Conservation (phyloP, 2,329 filamentous ascomycete species). For the Nemania sp. region DNA sequence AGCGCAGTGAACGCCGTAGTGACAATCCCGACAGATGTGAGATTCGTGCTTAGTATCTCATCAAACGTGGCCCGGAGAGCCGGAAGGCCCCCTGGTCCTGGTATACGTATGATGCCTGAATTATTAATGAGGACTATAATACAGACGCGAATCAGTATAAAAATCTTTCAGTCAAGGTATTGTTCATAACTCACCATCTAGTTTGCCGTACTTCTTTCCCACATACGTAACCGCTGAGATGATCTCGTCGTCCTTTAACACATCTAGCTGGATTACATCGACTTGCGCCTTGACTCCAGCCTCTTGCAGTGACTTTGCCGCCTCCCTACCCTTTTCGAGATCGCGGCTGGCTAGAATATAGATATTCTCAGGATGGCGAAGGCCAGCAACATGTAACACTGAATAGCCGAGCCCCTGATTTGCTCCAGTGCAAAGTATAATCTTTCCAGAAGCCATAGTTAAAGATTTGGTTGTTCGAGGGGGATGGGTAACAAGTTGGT, state of each 20-base stretch:
- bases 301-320: background rate
- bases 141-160: background rate
- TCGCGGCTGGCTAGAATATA: constrained; percentile 12
- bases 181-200: background rate
- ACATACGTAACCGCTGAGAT: constrained; percentile 1
- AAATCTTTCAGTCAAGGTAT: background rate
- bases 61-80: background rate
- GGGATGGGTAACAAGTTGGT: too few species aligned
- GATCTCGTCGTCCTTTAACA: constrained; percentile 17
- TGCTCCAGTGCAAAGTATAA: constrained; percentile 12
- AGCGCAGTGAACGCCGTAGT: constrained; percentile 4
- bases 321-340: constrained; percentile 5
- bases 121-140: constrained; percentile 15
- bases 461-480: too few species aligned
- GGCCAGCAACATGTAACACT: constrained; percentile 1
- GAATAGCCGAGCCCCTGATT: constrained; percentile 15
- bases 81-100: background rate
- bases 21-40: constrained; percentile 12
- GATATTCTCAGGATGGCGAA: constrained; percentile 1
- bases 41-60: constrained; percentile 8
- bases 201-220: background rate
- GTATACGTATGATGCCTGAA: constrained; percentile 9
- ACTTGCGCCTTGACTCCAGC: constrained; percentile 7
- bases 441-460: background rate
- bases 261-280: constrained; percentile 19